Percentiles rank a stretch among this genome's conserved stretches.
Evolutionary conservation across 805 yeast genomes (phyloP).

Genomic region (Kodamaea laetipori): DNA sequence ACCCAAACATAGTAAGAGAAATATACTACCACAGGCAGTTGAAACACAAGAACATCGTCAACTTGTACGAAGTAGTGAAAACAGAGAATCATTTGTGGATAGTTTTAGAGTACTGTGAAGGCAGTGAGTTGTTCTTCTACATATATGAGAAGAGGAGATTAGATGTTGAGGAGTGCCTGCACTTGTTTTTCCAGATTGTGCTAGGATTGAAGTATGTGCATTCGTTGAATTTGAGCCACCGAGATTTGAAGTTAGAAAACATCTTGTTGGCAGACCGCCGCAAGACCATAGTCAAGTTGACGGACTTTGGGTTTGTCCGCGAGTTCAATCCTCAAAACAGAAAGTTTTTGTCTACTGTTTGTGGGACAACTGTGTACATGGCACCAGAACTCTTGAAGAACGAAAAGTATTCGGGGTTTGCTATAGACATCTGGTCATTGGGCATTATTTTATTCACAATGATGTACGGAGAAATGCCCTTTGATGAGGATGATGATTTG

Average conservation of each 20-base stretch:
- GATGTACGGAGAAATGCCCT: slow-evolving; percentile 86
- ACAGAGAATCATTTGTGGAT: slow-evolving; percentile 83
- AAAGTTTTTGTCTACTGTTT: slow-evolving; percentile 69
- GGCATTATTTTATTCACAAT: slow-evolving; percentile 88
- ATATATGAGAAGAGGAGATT: slow-evolving; percentile 55
- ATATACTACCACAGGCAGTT: slow-evolving; percentile 86
- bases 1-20: slow-evolving; percentile 87
- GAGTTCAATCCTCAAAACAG: slow-evolving; percentile 54
- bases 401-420: slow-evolving; percentile 74
- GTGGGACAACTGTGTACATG: slow-evolving; percentile 96
- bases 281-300: slow-evolving; percentile 64
- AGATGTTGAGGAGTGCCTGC: slow-evolving; percentile 50
- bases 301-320: slow-evolving; percentile 94
- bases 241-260: slow-evolving; percentile 85
- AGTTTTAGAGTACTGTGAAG: slow-evolving; percentile 87
- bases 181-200: slow-evolving; percentile 63
- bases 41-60: slow-evolving; percentile 79
- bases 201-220: slow-evolving; percentile 76
- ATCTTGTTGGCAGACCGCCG: slow-evolving; percentile 57
- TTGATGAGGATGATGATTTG: slow-evolving; percentile 78
- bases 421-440: slow-evolving; percentile 87
- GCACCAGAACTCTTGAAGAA: slow-evolving; percentile 85
- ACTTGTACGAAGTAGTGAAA: slow-evolving; percentile 80
- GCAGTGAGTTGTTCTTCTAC: slow-evolving; percentile 72
- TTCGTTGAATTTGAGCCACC: slow-evolving; percentile 72